Evolutionary conservation across 2,329 filamentous ascomycete genomes (phyloP).

Genomic region (Fusarium avenaceum): DNA sequence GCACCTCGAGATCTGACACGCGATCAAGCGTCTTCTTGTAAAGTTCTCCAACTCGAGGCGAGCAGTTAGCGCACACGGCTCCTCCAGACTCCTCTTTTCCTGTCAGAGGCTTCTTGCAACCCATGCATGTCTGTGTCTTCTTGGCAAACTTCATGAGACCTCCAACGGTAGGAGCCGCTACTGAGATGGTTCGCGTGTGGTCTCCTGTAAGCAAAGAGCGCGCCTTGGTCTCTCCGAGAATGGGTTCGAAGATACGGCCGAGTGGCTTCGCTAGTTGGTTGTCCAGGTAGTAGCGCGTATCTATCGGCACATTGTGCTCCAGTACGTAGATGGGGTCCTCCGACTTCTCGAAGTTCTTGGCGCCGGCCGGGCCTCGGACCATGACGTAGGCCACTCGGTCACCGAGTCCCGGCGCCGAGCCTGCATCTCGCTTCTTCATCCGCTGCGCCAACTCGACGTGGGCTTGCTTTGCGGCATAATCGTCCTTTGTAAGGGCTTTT

Average conservation of each 20-base stretch:
- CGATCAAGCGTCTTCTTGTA: conserved; percentile 92
- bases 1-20: conserved; percentile 91
- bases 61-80: conserved; percentile 89
- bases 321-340: conserved; percentile 98
- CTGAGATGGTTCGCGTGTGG: conserved; percentile 93
- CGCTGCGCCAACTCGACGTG: conserved; percentile 95
- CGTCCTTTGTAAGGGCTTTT: conserved; percentile 91
- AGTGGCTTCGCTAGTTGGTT: conserved; percentile 98
- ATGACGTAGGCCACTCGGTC: conserved; percentile 99
- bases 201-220: conserved; percentile 88
- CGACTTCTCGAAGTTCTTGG: conserved; percentile 96
- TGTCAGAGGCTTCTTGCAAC: conserved; percentile 95
- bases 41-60: conserved; percentile 87
- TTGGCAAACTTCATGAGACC: conserved; percentile 99
- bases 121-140: conserved; percentile 98
- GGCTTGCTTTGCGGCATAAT: conserved; percentile 92
- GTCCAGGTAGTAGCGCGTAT: conserved; percentile 98
- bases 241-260: conserved; percentile 96
- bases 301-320: conserved; percentile 97
- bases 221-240: conserved; percentile 92
- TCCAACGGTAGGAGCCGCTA: conserved; percentile 90
- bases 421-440: conserved; percentile 97
- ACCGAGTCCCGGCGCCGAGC: conserved; percentile 90
- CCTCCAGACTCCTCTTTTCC: conserved; percentile 83
- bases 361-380: conserved; percentile 87